Evolutionary conservation across 441 rosid species (phyloP).

Genomic region (Erodium trifolium): DNA sequence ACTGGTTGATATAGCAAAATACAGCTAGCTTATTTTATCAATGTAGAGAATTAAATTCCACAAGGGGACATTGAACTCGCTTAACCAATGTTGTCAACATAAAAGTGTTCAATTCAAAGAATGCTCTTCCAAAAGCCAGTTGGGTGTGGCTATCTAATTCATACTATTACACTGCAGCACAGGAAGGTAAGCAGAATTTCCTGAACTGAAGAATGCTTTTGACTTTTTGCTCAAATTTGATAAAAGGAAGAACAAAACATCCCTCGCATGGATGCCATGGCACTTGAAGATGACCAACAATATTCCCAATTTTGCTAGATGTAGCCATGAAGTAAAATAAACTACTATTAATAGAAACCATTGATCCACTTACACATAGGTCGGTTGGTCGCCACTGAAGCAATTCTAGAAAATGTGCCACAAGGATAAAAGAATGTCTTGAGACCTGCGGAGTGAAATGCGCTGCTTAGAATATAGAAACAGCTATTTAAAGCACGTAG

Average conservation of each 20-base stretch:
- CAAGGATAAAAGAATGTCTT: conserved; percentile 77
- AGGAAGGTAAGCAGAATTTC: too few relatives aligned
- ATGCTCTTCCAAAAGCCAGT: neutral
- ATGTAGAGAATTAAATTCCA: too few relatives aligned
- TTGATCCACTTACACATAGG: conserved; percentile 52
- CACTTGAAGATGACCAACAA: neutral
- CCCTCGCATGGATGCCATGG: too few relatives aligned
- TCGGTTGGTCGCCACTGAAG: conserved; percentile 51
- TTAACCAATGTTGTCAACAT: neutral
- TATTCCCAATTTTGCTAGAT: neutral
- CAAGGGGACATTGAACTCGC: too few relatives aligned
- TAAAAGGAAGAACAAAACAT: too few relatives aligned
- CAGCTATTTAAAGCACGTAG: neutral
- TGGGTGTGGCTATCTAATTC: too few relatives aligned
- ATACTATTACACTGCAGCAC: too few relatives aligned
- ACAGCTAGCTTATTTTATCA: too few relatives aligned
- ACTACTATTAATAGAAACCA: neutral
- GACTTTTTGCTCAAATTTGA: too few relatives aligned
- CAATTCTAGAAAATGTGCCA: conserved; percentile 67
- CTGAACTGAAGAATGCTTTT: too few relatives aligned
- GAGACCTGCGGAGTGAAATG: conserved; percentile 42
- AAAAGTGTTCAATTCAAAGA: neutral
- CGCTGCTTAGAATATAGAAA: conserved; percentile 14
- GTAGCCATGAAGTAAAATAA: conserved; percentile 1
- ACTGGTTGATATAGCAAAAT: too few relatives aligned